These are phyloP conservation scores for Dendrobium officinale DNA, from an alignment of 106 monocot genomes.

Conservation along the genomic window DNA sequence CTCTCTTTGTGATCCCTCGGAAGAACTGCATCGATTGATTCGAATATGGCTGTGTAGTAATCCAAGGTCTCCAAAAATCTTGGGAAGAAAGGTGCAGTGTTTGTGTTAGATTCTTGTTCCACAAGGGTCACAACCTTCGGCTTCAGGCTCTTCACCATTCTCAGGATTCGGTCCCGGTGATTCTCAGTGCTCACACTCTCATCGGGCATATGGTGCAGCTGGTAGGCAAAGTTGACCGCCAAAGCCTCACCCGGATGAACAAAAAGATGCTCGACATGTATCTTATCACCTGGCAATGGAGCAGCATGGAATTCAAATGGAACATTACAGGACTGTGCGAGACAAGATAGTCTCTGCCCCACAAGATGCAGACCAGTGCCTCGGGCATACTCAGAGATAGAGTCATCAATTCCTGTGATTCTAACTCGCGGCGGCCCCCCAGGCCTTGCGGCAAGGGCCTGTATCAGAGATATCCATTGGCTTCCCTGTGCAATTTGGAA, in stretches of 20 bases:
- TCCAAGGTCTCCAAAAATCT: slow-evolving; percentile 74
- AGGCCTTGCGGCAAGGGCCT: slow-evolving; percentile 73
- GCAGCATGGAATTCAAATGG: slow-evolving; percentile 73
- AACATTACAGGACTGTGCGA: slow-evolving; percentile 54
- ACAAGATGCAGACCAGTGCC: slow-evolving; percentile 72
- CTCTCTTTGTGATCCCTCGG: slow-evolving; percentile 63
- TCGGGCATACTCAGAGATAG: slow-evolving; percentile 60
- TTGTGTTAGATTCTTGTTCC: slow-evolving; percentile 88
- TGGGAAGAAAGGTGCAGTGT: slow-evolving; percentile 69
- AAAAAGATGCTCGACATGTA: slow-evolving; percentile 44
- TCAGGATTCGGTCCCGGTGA: slow-evolving; percentile 72
- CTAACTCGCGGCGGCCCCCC: slow-evolving; percentile 73
- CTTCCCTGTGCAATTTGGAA: slow-evolving; percentile 87
- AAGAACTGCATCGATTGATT: slow-evolving; percentile 69
- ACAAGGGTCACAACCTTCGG: slow-evolving; percentile 82
- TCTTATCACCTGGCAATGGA: slow-evolving; percentile 37
- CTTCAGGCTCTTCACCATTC: slow-evolving; percentile 66
- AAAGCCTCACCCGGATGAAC: slow-evolving; percentile 57
- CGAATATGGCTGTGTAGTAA: slow-evolving; percentile 71
- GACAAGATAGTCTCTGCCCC: slow-evolving; percentile 44
- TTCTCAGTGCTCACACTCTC: slow-evolving; percentile 82
- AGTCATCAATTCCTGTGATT: slow-evolving; percentile 86
- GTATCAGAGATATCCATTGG: slow-evolving; percentile 86
- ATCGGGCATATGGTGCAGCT: slow-evolving; percentile 84
- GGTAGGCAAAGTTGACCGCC: slow-evolving; percentile 80